Conservation (phyloP, 2,329 filamentous ascomycete species). For the Talaromyces sp. region DNA sequence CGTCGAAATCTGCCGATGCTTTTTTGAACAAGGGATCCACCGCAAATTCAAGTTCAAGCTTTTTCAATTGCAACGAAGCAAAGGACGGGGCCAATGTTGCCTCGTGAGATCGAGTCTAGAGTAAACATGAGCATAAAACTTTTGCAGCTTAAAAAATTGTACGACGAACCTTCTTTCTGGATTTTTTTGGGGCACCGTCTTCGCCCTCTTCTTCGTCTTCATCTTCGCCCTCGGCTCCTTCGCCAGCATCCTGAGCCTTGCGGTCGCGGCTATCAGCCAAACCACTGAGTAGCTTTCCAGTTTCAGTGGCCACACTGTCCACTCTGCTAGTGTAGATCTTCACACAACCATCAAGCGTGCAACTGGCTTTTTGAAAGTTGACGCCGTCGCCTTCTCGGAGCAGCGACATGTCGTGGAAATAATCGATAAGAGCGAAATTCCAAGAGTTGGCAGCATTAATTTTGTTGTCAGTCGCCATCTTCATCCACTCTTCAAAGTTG, state of each 20-base stretch:
- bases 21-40: conserved; percentile 99
- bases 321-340: conserved; percentile 99
- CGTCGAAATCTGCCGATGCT: conserved; percentile 95
- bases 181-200: conserved; percentile 46
- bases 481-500: conserved; percentile 99
- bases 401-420: conserved; percentile 98
- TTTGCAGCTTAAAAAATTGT: neutral
- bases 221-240: conserved; percentile 59
- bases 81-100: conserved; percentile 90
- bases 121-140: conserved; percentile 12
- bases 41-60: conserved; percentile 93
- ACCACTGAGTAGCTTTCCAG: conserved; percentile 87
- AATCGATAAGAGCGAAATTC: conserved; percentile 99
- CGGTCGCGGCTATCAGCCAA: conserved; percentile 72
- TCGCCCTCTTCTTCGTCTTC: conserved; percentile 51
- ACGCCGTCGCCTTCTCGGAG: conserved; percentile 94
- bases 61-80: conserved; percentile 84
- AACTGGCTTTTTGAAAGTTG: conserved; percentile 98
- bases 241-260: conserved; percentile 60
- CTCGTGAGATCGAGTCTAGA: conserved; percentile 70
- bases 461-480: conserved; percentile 99
- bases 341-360: conserved; percentile 93
- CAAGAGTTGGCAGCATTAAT: conserved; percentile 98
- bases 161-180: conserved; percentile 62
- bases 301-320: conserved; percentile 96